phyloP scores from a whole-genome alignment of 192 early-diverging fungal genomes.

The Coemansia sp. region DNA sequence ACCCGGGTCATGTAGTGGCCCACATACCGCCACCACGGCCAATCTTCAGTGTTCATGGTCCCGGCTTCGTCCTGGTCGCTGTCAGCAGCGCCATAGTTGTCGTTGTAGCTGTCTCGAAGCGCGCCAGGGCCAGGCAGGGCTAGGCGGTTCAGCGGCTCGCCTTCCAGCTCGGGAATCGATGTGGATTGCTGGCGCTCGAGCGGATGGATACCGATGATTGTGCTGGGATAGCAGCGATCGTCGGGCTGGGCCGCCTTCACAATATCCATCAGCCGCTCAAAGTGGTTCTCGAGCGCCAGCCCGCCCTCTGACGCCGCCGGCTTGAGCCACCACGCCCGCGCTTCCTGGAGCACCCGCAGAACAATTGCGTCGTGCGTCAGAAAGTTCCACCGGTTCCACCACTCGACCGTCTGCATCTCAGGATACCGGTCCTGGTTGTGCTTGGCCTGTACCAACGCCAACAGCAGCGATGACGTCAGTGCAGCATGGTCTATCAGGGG shows the following conservation, averaged over 20 bases:
- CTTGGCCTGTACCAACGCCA: constrained; percentile 38
- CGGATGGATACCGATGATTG: constrained; percentile 37
- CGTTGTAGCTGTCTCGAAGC: background rate
- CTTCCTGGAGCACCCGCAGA: constrained; percentile 45
- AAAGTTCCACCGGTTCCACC: constrained; percentile 52
- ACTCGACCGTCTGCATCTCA: constrained; percentile 35
- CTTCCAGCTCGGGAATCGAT: constrained; percentile 21
- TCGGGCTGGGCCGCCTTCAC: constrained; percentile 11
- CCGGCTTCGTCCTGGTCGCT: background rate
- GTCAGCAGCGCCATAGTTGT: background rate
- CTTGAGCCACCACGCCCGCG: constrained; percentile 40
- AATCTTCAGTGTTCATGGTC: constrained; percentile 4
- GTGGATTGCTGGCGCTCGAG: constrained; percentile 10
- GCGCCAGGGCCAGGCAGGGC: constrained; percentile 19
- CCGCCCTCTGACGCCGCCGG: constrained; percentile 9
- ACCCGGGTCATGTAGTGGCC: constrained; percentile 51
- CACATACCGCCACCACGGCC: constrained; percentile 53
- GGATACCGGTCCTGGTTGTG: constrained; percentile 44
- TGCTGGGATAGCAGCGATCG: constrained; percentile 22
- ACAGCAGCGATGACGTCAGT: constrained; percentile 45
- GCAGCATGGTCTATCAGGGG: constrained; percentile 57
- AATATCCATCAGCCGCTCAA: constrained; percentile 31
- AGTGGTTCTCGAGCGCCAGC: constrained; percentile 19
- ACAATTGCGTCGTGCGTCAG: constrained; percentile 42
- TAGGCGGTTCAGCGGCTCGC: constrained; percentile 19